These are phyloP conservation scores for Phoenix dactylifera DNA, from an alignment of 176 grass and related monocot species.

Conservation along the genomic window DNA sequence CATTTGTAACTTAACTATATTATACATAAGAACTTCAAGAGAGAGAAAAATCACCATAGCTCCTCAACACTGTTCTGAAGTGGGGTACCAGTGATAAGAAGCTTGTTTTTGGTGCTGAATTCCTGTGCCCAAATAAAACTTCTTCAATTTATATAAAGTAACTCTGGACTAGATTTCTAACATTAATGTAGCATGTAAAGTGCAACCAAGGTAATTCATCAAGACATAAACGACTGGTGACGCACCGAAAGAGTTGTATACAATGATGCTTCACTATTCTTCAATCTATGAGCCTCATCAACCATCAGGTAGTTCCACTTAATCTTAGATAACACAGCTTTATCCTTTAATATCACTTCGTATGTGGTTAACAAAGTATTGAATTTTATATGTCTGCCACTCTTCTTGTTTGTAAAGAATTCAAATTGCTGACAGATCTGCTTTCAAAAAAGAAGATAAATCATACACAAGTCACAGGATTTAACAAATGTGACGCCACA, in stretches of 20 bases:
- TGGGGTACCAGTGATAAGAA: slow-evolving; percentile 96
- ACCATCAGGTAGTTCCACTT: slow-evolving; percentile 99
- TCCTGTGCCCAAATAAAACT: slow-evolving; percentile 31
- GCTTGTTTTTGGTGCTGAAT: slow-evolving; percentile 97
- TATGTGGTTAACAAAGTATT: slow-evolving; percentile 89
- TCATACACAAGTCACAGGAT: neutral
- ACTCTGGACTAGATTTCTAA: too few species aligned
- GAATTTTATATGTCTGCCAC: slow-evolving; percentile 72
- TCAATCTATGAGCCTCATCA: slow-evolving; percentile 94
- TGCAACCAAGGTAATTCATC: too few species aligned
- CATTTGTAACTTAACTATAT: too few species aligned
- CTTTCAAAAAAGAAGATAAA: slow-evolving; percentile 1
- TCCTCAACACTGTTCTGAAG: slow-evolving; percentile 99
- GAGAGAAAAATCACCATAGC: slow-evolving; percentile 54
- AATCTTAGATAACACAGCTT: slow-evolving; percentile 88
- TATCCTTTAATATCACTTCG: slow-evolving; percentile 99
- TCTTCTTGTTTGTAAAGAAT: slow-evolving; percentile 82
- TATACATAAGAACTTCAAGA: slow-evolving; percentile 4
- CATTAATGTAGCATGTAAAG: too few species aligned
- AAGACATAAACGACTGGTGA: too few species aligned
- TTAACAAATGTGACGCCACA: too few species aligned
- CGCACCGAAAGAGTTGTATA: slow-evolving; percentile 85
- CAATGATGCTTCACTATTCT: slow-evolving; percentile 95
- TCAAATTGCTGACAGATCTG: slow-evolving; percentile 89
- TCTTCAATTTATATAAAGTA: too few species aligned